phyloP scores from a whole-genome alignment of 495 filamentous ascomycete genomes.

The Corynascus novoguineensis region DNA sequence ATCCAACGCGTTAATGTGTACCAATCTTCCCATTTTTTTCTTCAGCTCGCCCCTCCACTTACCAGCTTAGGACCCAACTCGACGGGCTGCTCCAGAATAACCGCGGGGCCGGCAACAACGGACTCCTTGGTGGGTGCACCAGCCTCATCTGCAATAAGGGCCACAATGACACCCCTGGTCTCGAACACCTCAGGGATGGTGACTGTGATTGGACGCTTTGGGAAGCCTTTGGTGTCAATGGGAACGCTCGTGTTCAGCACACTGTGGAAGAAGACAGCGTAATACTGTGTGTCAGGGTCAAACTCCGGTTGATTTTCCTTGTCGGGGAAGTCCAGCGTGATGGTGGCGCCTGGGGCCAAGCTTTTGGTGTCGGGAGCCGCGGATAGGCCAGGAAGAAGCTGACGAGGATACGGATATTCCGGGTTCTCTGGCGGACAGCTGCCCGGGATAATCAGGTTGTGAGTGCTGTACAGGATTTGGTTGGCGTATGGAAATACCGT shows the following conservation, averaged over 20 bases:
- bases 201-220: slow-evolving; percentile 29
- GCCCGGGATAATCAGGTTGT: slow-evolving; percentile 42
- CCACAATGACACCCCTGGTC: slow-evolving; percentile 43
- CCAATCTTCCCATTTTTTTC: neutral
- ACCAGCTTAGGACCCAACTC: slow-evolving; percentile 18
- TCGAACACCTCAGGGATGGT: slow-evolving; percentile 45
- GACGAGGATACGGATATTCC: slow-evolving; percentile 42
- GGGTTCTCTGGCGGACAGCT: slow-evolving; percentile 48
- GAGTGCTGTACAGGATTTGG: slow-evolving; percentile 49
- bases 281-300: slow-evolving; percentile 35
- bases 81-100: slow-evolving; percentile 38
- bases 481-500: slow-evolving; percentile 51
- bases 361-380: slow-evolving; percentile 34
- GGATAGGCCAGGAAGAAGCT: slow-evolving; percentile 38
- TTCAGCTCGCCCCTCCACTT: neutral
- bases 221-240: slow-evolving; percentile 33
- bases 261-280: slow-evolving; percentile 50
- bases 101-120: slow-evolving; percentile 35
- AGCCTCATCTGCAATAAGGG: slow-evolving; percentile 38
- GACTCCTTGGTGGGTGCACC: slow-evolving; percentile 45
- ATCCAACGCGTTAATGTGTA: neutral
- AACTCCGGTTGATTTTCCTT: slow-evolving; percentile 39
- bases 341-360: slow-evolving; percentile 39
- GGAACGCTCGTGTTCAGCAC: slow-evolving; percentile 42
- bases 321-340: slow-evolving; percentile 39